Conservation (phyloP, 1,284 basidiomycete genomes). For the Austroboletus niveus region DNA sequence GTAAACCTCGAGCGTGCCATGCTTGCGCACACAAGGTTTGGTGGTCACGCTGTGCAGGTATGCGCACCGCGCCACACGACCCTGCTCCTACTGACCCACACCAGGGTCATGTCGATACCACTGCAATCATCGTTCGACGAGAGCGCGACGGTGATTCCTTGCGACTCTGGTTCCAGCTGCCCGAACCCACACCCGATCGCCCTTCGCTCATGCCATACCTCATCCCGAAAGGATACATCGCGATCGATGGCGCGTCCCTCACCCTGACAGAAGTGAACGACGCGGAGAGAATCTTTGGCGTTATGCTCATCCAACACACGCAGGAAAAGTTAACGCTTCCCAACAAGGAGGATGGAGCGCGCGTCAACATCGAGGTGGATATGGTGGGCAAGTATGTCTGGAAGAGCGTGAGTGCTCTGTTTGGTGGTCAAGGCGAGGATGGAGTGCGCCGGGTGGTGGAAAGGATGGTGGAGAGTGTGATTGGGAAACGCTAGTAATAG, state of each 20-base stretch:
- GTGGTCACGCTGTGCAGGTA: constrained; percentile 97
- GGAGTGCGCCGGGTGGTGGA: constrained; percentile 64
- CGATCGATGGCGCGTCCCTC: constrained; percentile 92
- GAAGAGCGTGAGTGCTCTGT: constrained; percentile 75
- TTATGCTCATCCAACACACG: constrained; percentile 97
- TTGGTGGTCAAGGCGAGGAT: constrained; percentile 58
- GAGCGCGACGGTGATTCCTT: constrained; percentile 85
- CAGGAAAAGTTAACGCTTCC: constrained; percentile 86
- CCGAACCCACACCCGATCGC: constrained; percentile 55
- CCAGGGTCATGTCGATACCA: constrained; percentile 92
- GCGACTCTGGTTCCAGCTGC: constrained; percentile 77
- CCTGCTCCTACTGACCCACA: background rate
- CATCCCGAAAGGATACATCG: constrained; percentile 95
- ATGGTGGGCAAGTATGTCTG: constrained; percentile 89
- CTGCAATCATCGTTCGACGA: constrained; percentile 70
- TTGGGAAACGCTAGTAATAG: constrained; percentile 44
- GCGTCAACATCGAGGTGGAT: constrained; percentile 94
- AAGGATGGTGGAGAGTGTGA: constrained; percentile 66
- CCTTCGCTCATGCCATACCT: constrained; percentile 79
- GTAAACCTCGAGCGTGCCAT: constrained; percentile 96
- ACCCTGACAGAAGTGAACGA: constrained; percentile 89
- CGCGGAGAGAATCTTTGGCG: constrained; percentile 66
- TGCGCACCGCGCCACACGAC: constrained; percentile 13
- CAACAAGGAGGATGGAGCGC: constrained; percentile 72
- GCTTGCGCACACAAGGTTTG: constrained; percentile 89